Base-by-base conservation (phyloP, 306 rosid species). In the Citrullus amarus region DNA sequence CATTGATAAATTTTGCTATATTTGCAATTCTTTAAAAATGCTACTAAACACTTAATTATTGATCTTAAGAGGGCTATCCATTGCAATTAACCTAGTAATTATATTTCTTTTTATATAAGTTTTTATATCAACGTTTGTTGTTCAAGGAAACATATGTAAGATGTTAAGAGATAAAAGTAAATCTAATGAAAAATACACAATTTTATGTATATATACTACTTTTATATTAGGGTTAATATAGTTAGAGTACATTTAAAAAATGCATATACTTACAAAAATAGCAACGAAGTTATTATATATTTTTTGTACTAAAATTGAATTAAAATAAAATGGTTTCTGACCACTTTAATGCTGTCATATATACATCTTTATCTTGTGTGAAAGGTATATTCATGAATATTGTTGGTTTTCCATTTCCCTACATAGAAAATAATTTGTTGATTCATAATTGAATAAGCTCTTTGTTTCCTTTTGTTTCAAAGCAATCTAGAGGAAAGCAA, bases 381-480 rank as follows among this genome's bases (percentile, higher is more conserved):
- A 18, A 60, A 62, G 43, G 43, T 34, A 62, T 6, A 32, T 32
- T 62, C 20, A 62, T 61, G 36, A 6, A 15, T 53, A 62, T 62
- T 32, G 43, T 62, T 62, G 2, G 17, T 62, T 32, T 62, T 62
- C 48, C 30, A 15, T 73, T 73, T 73, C 78, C 78, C 18, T 22
- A 50, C 38, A 8, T 48, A 30, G 77, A 16, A 72, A 72, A 8
- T 4, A 8, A 28, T 50, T 8, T 15, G 58, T 22, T 25, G 61
- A 73, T 16, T 9, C 61, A 73, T 4, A 73, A 30, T 50, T 73
- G 60, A 73, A 30, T 51, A 17, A 59, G 30, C 9, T 50, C 2
- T 73, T 73, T 73, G 77, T 51, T 73, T 73, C 44, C 28, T 51
- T 73, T 51, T 73, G 54, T 3, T 44, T 48, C 76, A 71, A 20